A percentile compares a stretch with the other conserved stretches of the same genome.
phyloP scores from a whole-genome alignment of 23 red algal genomes.

The Rhodosorus marinus region DNA sequence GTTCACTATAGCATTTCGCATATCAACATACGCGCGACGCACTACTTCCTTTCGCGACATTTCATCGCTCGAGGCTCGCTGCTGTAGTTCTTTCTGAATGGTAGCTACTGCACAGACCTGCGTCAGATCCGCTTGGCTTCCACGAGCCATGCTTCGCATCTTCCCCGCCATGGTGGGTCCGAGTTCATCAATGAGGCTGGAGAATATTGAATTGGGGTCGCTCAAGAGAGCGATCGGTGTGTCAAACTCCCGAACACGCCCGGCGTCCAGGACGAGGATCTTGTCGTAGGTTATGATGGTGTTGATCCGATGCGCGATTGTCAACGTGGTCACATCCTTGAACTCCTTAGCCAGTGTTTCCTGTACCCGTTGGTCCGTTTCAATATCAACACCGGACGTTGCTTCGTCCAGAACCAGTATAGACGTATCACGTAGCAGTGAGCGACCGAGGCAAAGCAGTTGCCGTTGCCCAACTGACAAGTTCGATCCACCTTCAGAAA shows the following conservation, averaged over 20 bases:
- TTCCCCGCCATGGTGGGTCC: too few species aligned
- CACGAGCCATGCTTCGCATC: too few species aligned
- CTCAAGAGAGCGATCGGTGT: slow-evolving; percentile 29
- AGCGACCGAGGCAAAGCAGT: slow-evolving; percentile 64
- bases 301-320: slow-evolving; percentile 70
- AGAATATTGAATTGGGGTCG: not conserved
- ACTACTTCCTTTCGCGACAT: too few species aligned
- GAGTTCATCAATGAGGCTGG: not conserved
- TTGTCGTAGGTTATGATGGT: slow-evolving; percentile 54
- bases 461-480: slow-evolving; percentile 71
- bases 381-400: slow-evolving; percentile 38
- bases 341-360: slow-evolving; percentile 48
- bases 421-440: slow-evolving; percentile 42
- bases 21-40: too few species aligned
- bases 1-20: too few species aligned
- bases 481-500: slow-evolving; percentile 28
- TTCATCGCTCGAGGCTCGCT: too few species aligned
- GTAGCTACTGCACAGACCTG: too few species aligned
- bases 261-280: slow-evolving; percentile 67
- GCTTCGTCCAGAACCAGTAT: slow-evolving; percentile 80
- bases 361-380: slow-evolving; percentile 51
- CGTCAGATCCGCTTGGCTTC: too few species aligned
- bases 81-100: too few species aligned
- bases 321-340: slow-evolving; percentile 18
- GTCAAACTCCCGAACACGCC: slow-evolving; percentile 55